A percentile compares a stretch with the other conserved stretches of the same genome.
phyloP scores from a whole-genome alignment of 1,139 yeast species.

The Lodderomyces beijingensis region DNA sequence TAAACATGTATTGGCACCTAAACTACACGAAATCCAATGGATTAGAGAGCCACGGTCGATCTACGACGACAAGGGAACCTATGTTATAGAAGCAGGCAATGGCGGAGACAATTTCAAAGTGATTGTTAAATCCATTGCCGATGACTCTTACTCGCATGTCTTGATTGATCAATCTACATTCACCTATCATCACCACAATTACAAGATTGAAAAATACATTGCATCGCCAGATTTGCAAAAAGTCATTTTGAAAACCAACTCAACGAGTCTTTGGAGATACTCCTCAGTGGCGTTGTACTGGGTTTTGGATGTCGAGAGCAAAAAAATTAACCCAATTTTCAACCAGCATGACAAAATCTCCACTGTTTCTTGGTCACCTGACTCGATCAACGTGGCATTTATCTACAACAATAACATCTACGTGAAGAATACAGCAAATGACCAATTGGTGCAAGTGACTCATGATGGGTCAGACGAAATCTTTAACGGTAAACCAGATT shows the following conservation, averaged over 20 bases:
- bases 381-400: slow-evolving; percentile 60
- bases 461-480: slow-evolving; percentile 46
- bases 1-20: slow-evolving; percentile 47
- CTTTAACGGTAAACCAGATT: slow-evolving; percentile 56
- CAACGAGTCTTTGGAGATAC: slow-evolving; percentile 65
- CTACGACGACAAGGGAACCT: slow-evolving; percentile 51
- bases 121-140: slow-evolving; percentile 46
- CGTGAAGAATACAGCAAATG: slow-evolving; percentile 20
- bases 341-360: slow-evolving; percentile 23
- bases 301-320: slow-evolving; percentile 33
- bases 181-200: slow-evolving; percentile 30
- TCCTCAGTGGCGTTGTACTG: slow-evolving; percentile 68
- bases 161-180: slow-evolving; percentile 51
- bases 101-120: slow-evolving; percentile 22
- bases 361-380: slow-evolving; percentile 75
- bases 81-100: slow-evolving; percentile 31
- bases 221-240: slow-evolving; percentile 62
- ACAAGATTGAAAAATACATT: slow-evolving; percentile 46
- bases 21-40: slow-evolving; percentile 60
- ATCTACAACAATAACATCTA: slow-evolving; percentile 64
- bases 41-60: slow-evolving; percentile 46
- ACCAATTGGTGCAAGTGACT: slow-evolving; percentile 34
- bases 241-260: slow-evolving; percentile 54
- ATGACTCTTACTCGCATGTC: slow-evolving; percentile 38
- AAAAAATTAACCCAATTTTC: slow-evolving; percentile 25